Evolutionary conservation across 176 grass and related monocot species (phyloP).

Genomic region (Oryza australiensis): DNA sequence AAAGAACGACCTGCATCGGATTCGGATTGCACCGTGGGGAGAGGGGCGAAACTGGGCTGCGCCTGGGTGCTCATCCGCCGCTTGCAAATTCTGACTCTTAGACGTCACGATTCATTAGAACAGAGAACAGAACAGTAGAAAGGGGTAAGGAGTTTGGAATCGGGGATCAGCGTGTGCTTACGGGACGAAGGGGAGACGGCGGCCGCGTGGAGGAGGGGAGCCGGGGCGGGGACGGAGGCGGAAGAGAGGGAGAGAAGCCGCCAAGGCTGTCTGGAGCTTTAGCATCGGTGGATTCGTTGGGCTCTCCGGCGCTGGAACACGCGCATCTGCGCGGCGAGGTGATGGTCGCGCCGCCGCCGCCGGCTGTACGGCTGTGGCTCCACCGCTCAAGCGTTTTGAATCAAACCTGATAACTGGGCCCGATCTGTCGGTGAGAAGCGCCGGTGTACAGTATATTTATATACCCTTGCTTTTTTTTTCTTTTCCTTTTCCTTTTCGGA

Average conservation of each 20-base stretch:
- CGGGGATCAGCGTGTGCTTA: conserved; percentile 8
- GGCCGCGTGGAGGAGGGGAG: not conserved
- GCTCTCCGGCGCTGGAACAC: not conserved
- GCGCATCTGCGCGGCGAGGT: not conserved
- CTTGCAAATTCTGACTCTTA: conserved; percentile 51
- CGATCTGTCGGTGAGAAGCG: not conserved
- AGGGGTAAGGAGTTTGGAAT: not conserved
- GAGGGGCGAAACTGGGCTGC: conserved; percentile 51
- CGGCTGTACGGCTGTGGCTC: not conserved
- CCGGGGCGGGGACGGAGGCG: conserved; percentile 25
- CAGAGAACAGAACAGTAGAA: not conserved
- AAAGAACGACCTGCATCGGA: conserved; percentile 31
- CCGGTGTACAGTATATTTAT: not conserved
- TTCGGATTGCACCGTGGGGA: conserved; percentile 42
- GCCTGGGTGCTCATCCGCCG: conserved; percentile 65
- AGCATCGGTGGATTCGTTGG: conserved; percentile 35
- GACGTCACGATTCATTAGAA: conserved; percentile 6
- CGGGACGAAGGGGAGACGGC: conserved; percentile 37
- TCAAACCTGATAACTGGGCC: conserved; percentile 2
- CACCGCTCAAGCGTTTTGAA: not conserved
- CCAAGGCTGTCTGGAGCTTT: conserved; percentile 37
- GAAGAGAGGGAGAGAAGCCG: conserved; percentile 38
- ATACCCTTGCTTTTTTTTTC: too few species aligned
- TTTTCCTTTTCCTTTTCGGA: too few species aligned
- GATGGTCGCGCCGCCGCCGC: conserved; percentile 17